A percentile compares a stretch with the other conserved stretches of the same genome.
Evolutionary conservation across 78 protist genomes (phyloP).

Genomic region (Chrysochromulina tobinii): DNA sequence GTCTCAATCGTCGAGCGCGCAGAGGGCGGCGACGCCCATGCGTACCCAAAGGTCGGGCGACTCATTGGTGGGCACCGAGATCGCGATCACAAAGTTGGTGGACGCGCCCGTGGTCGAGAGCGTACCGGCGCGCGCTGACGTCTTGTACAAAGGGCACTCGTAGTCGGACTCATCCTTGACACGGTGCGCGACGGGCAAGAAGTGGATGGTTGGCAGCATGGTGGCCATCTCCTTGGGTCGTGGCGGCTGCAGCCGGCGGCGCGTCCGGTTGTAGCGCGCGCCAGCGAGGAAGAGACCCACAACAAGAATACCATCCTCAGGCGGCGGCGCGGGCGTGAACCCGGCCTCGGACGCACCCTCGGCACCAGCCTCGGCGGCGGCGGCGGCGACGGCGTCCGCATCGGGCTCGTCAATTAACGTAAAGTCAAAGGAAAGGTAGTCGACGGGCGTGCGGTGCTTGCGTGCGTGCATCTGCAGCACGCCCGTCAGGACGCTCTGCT

Average conservation of each 20-base stretch:
- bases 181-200: conserved; percentile 16
- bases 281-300: conserved; percentile 75
- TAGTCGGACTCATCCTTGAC: conserved; percentile 36
- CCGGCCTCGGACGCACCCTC: neutral
- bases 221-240: conserved; percentile 63
- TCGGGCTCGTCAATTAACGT: neutral
- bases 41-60: conserved; percentile 61
- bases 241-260: conserved; percentile 76
- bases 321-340: neutral
- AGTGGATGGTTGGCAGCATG: conserved; percentile 46
- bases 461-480: conserved; percentile 74
- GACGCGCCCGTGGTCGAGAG: conserved; percentile 83
- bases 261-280: neutral
- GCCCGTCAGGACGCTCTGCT: conserved; percentile 83
- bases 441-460: conserved; percentile 45
- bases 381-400: too few species aligned
- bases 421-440: conserved; percentile 48
- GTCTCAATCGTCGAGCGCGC: conserved; percentile 39
- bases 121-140: conserved; percentile 67
- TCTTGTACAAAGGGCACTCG: conserved; percentile 73
- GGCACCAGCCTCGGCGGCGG: too few species aligned
- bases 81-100: conserved; percentile 67
- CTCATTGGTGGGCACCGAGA: conserved; percentile 27
- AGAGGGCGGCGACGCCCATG: conserved; percentile 70
- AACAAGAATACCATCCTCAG: conserved; percentile 63